Evolutionary conservation across 495 filamentous ascomycete genomes (phyloP).

Genomic region (Penicillium mononematosum): DNA sequence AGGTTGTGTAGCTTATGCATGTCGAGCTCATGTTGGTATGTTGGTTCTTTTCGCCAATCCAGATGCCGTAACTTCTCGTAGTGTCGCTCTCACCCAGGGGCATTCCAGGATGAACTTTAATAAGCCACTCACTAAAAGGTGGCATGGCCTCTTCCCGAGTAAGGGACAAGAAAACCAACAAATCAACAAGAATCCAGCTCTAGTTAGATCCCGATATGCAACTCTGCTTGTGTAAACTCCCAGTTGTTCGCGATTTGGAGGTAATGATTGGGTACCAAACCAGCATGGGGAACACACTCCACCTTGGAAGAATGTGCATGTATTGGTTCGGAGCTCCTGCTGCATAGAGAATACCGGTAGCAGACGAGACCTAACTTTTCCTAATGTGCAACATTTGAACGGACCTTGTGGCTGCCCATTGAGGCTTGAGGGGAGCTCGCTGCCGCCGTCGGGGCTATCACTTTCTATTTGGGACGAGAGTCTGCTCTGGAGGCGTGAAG

Average conservation of each 20-base stretch:
- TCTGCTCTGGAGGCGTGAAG: not conserved
- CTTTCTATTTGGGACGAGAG: not conserved
- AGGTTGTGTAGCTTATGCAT: not conserved
- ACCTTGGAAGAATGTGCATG: not conserved
- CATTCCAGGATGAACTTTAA: constrained; percentile 19
- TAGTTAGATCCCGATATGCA: not conserved
- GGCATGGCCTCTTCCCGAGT: not conserved
- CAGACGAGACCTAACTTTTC: not conserved
- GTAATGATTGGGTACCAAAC: not conserved
- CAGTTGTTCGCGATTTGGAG: not conserved
- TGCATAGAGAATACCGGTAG: not conserved
- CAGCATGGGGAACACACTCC: not conserved
- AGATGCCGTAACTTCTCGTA: not conserved
- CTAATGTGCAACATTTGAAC: not conserved
- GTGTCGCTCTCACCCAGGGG: constrained; percentile 1
- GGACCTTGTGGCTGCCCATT: not conserved
- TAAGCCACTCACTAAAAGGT: constrained; percentile 10
- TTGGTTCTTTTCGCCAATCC: not conserved
- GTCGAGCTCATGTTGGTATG: not conserved
- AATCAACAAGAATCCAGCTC: not conserved
- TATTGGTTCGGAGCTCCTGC: not conserved
- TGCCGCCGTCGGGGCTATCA: not conserved
- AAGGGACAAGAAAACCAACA: not conserved
- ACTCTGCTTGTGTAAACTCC: not conserved
- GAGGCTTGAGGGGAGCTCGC: not conserved